phyloP scores from a whole-genome alignment of 148 eudicot species.

The Diospyros kaki region DNA sequence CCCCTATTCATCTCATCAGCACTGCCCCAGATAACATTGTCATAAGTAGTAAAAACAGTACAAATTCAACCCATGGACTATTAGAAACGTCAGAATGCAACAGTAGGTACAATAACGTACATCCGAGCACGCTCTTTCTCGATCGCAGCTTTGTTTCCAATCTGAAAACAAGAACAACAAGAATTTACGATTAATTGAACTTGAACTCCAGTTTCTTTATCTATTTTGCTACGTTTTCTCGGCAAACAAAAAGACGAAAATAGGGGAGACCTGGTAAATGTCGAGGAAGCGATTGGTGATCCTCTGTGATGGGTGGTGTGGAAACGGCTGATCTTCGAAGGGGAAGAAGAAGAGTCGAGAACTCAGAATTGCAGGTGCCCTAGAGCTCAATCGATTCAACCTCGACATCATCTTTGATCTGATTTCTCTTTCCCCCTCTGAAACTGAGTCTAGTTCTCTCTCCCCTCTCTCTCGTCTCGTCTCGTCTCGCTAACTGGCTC shows the following conservation, averaged over 20 bases:
- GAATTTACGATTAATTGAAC: neutral
- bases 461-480: too few species aligned
- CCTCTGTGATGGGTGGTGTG: slow-evolving; percentile 31
- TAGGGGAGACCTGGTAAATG: slow-evolving; percentile 58
- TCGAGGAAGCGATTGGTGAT: slow-evolving; percentile 69
- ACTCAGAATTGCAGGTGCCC: slow-evolving; percentile 21
- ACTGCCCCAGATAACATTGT: slow-evolving; percentile 69
- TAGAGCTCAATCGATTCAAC: slow-evolving; percentile 29
- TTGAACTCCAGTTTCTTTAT: neutral
- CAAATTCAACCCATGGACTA: slow-evolving; percentile 11
- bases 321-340: slow-evolving; percentile 20
- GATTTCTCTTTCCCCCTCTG: neutral
- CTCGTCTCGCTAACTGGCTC: too few species aligned
- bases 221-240: neutral
- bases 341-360: slow-evolving; percentile 3
- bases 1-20: slow-evolving; percentile 95
- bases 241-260: neutral
- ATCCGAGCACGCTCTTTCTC: slow-evolving; percentile 90
- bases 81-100: neutral
- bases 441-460: too few species aligned
- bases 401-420: slow-evolving; percentile 39
- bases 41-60: slow-evolving; percentile 12
- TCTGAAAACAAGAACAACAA: slow-evolving; percentile 35
- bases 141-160: slow-evolving; percentile 76
- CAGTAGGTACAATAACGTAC: slow-evolving; percentile 34